Base-by-base conservation (phyloP, 371 early-diverging fungal species). In the Dinochytrium kinnereticum region DNA sequence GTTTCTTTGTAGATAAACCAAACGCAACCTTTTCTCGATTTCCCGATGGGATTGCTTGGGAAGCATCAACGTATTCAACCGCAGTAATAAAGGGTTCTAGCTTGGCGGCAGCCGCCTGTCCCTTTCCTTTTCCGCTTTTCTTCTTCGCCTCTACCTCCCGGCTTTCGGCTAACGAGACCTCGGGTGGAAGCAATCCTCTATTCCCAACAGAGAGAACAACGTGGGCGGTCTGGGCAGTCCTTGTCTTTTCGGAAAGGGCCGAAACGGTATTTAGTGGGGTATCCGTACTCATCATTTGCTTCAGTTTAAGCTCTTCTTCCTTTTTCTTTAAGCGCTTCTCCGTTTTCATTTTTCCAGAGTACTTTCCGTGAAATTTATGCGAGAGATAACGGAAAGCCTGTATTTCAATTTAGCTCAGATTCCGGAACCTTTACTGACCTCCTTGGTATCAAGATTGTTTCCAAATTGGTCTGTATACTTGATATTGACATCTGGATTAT, bases 331-430 rank as follows among this genome's bases (percentile, higher is more conserved):
- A 84, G 7, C 92, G 83, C 84, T 95, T 96, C 79, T 98, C 98
- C 3, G 93, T 94, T 89, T 98, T 98, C 81, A 90, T 88, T 78
- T 96, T 96, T 55, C 98, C 98, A 21, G 95, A 90, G 0, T 88
- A 85, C 75, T 93, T 94, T 34, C 98, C 98, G 78, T 98, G 98
- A 90, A 98, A 98, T 70, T 94, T 93, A 70, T 98, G 96, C 28
- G 96, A 95, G 75, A 96, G 84, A 76, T 89, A 90, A 66, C 93
- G 89, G 85, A 92, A 98, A 0, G 98, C 98, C 88, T 91, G 74
- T 36, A 28, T 64, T 36, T 19, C 39, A 37, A 64, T 40, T 51
- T 28, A 55, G 50, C 33, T 37, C 34, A 26, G 36, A 40, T 31
- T 40, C 3, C 26, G 24, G 50, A 61, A 24, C 17, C 19, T 33